These are phyloP conservation scores for Thalassiosira hispida DNA, from an alignment of 352 stramenopile species.

Conservation along the genomic window DNA sequence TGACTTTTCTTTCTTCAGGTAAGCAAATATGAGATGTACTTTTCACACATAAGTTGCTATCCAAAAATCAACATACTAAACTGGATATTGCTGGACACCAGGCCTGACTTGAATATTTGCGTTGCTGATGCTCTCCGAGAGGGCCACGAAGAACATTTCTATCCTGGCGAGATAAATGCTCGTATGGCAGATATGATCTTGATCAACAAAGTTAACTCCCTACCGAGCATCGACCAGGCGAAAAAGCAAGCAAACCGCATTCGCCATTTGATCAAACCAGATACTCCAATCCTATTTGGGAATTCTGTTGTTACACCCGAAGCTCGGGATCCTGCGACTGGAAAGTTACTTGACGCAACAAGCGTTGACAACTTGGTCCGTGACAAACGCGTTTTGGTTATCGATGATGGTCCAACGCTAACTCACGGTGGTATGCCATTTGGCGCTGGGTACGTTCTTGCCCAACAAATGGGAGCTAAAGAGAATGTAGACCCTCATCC, in stretches of 20 bases:
- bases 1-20: conserved; percentile 55
- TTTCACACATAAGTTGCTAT: no score
- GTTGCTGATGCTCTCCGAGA: conserved; percentile 53
- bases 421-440: conserved; percentile 63
- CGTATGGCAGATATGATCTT: conserved; percentile 52
- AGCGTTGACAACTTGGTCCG: conserved; percentile 33
- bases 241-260: conserved; percentile 41
- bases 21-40: no score
- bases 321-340: conserved; percentile 17
- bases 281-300: conserved; percentile 40
- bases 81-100: no score
- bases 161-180: conserved; percentile 54
- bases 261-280: conserved; percentile 12
- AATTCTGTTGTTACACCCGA: conserved; percentile 51
- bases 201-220: conserved; percentile 55
- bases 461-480: conserved; percentile 41
- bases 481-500: conserved; percentile 59
- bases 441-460: conserved; percentile 55
- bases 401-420: conserved; percentile 61
- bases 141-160: conserved; percentile 52
- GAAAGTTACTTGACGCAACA: conserved; percentile 15
- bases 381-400: conserved; percentile 57
- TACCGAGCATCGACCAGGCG: conserved; percentile 31
- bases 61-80: no score
- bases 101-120: conserved; percentile 42